These are phyloP conservation scores for Eimeria acervulina DNA, from an alignment of 169 alveolate species.

Conservation along the genomic window DNA sequence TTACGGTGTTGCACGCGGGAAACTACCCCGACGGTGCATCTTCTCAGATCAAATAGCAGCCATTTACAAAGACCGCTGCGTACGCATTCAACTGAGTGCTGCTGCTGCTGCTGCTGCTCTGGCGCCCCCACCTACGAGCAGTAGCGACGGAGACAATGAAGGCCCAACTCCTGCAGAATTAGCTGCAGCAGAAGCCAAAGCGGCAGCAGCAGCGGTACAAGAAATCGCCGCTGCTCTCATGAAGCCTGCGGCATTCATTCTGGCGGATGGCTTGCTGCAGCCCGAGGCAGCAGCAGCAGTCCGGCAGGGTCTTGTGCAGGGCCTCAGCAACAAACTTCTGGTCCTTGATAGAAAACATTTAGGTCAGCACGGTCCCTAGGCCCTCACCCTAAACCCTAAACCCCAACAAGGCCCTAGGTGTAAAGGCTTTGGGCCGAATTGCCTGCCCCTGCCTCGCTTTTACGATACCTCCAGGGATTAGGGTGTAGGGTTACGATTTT, in stretches of 20 bases:
- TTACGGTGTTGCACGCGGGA: neutral
- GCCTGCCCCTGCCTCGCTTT: neutral
- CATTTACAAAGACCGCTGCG: constrained; percentile 55
- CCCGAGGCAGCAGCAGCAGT: constrained; percentile 31
- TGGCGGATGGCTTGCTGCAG: constrained; percentile 50
- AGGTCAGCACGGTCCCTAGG: neutral
- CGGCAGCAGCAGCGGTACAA: constrained; percentile 48
- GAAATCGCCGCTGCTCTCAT: constrained; percentile 55
- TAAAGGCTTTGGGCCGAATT: neutral
- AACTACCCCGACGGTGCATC: neutral
- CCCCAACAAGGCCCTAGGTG: neutral
- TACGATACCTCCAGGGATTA: neutral
- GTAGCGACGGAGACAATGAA: constrained; percentile 39
- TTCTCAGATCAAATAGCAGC: constrained; percentile 11
- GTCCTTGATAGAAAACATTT: neutral
- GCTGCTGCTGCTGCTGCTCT: constrained; percentile 72
- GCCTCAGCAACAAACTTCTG: constrained; percentile 13
- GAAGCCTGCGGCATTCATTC: constrained; percentile 34
- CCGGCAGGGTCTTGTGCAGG: constrained; percentile 43
- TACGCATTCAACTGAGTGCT: constrained; percentile 38
- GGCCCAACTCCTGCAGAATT: constrained; percentile 9
- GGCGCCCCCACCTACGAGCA: constrained; percentile 47
- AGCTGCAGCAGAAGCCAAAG: constrained; percentile 58
- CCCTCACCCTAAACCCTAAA: neutral
- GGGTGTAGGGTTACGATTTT: neutral